These are phyloP conservation scores for Phtheirospermum japonicum DNA, from an alignment of 257 asterid species.

Conservation along the genomic window DNA sequence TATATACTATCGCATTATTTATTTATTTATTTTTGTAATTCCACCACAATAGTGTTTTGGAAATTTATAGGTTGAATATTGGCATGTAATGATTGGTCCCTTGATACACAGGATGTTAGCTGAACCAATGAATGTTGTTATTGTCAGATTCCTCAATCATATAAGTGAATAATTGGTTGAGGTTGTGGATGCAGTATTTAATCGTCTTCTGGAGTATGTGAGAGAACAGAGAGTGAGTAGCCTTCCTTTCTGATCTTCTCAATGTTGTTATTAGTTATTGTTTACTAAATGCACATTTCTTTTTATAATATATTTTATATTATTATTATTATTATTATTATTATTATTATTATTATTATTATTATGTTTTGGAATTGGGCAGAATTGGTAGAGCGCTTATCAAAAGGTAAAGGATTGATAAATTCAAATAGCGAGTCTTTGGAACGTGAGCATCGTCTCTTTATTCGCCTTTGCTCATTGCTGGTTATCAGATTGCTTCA, in stretches of 20 bases:
- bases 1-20: constrained; percentile 6
- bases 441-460: constrained; percentile 45
- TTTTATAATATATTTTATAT: background rate
- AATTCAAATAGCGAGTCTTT: constrained; percentile 36
- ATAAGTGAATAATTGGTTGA: too few relatives aligned
- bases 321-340: too few relatives aligned
- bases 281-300: background rate
- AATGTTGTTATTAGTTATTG: too few relatives aligned
- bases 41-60: constrained; percentile 2
- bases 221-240: constrained; percentile 57
- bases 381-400: constrained; percentile 36
- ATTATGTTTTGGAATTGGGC: constrained; percentile 39
- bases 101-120: constrained; percentile 74
- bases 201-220: constrained; percentile 46
- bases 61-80: constrained; percentile 65
- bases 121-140: too few relatives aligned
- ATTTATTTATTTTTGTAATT: background rate
- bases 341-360: too few relatives aligned
- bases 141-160: too few relatives aligned
- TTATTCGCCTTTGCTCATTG: constrained; percentile 78
- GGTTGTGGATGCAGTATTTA: too few relatives aligned
- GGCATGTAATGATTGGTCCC: constrained; percentile 57
- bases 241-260: constrained; percentile 17
- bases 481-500: constrained; percentile 80
- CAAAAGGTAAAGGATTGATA: constrained; percentile 31